These are phyloP conservation scores for Euphorbia celastroides DNA, from an alignment of 441 rosid species.

Conservation along the genomic window DNA sequence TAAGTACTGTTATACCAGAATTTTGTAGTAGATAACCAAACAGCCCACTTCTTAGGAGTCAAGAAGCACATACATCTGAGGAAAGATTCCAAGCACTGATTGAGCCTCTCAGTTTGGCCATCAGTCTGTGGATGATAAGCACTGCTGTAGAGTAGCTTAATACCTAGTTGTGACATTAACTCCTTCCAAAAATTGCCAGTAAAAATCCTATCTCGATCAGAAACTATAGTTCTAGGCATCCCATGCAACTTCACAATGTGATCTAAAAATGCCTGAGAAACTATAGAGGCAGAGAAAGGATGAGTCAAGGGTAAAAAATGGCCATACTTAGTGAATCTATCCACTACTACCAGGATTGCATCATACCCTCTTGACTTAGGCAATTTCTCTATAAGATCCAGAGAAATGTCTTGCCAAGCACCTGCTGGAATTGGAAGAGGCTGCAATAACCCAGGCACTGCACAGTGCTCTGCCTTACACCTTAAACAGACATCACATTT, in stretches of 20 bases:
- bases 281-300: background rate
- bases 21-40: background rate
- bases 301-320: background rate
- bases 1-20: background rate
- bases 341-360: background rate
- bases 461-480: background rate
- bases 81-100: background rate
- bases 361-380: background rate
- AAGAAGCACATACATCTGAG: background rate
- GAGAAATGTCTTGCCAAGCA: background rate
- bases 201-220: background rate
- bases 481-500: background rate
- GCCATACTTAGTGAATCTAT: background rate
- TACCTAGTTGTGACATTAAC: background rate
- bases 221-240: background rate
- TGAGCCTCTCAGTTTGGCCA: background rate
- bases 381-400: background rate
- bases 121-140: too few species aligned
- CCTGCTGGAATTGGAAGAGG: background rate
- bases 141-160: too few species aligned
- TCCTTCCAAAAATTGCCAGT: background rate
- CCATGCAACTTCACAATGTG: too few species aligned
- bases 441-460: background rate
- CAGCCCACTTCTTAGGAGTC: background rate
- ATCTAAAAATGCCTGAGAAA: background rate